These are phyloP conservation scores for Capsella bursapastoris DNA, from an alignment of 345 rosid species.

Conservation along the genomic window DNA sequence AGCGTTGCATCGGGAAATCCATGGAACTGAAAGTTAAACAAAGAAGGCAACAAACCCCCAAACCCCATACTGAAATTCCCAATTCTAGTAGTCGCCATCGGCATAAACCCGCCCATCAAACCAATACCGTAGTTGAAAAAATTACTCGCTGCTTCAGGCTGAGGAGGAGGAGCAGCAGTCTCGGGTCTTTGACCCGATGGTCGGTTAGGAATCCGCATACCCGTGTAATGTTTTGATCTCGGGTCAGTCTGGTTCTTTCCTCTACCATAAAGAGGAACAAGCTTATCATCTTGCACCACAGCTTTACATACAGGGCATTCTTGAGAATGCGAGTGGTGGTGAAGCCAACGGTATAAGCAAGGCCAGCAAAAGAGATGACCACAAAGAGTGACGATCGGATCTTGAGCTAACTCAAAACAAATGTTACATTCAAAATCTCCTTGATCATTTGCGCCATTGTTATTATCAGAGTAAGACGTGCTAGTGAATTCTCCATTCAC, in stretches of 20 bases:
- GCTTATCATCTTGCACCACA: constrained; percentile 78
- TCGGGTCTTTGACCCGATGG: constrained; percentile 84
- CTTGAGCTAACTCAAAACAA: constrained; percentile 90
- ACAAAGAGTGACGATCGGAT: constrained; percentile 86
- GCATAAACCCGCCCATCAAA: constrained; percentile 73
- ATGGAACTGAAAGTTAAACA: constrained; percentile 74
- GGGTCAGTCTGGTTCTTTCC: constrained; percentile 83
- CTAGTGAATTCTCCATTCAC: constrained; percentile 61
- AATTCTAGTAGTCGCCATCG: constrained; percentile 64
- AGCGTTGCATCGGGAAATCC: constrained; percentile 71
- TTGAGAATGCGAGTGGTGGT: constrained; percentile 80
- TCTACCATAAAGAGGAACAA: constrained; percentile 96
- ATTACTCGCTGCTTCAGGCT: constrained; percentile 44
- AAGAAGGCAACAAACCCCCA: constrained; percentile 79
- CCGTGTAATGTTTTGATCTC: constrained; percentile 67
- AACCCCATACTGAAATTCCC: constrained; percentile 77
- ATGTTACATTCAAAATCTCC: constrained; percentile 95
- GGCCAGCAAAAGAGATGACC: constrained; percentile 98
- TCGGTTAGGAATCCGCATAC: constrained; percentile 67
- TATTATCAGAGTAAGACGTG: constrained; percentile 48
- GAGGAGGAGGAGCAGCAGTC: constrained; percentile 61
- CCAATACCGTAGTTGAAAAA: constrained; percentile 67
- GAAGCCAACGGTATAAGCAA: constrained; percentile 83
- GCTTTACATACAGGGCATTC: constrained; percentile 99
- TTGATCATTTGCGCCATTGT: constrained; percentile 54